These are phyloP conservation scores for Beauveria sp. DNA, from an alignment of 2,329 filamentous ascomycete genomes.

Conservation along the genomic window DNA sequence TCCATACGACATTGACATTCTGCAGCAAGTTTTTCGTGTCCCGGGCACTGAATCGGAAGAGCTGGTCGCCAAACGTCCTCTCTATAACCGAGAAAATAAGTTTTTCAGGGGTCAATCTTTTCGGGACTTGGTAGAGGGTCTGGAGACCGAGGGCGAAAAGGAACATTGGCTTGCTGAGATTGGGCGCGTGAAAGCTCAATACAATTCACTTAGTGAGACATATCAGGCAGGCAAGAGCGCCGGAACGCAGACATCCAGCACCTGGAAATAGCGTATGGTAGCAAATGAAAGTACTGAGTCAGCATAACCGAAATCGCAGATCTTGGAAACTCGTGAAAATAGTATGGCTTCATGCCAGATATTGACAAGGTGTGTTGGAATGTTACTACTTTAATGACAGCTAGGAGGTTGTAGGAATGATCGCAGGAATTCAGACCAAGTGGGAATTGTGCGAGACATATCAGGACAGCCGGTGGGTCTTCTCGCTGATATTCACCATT, in stretches of 20 bases:
- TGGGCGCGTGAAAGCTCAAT: constrained; percentile 40
- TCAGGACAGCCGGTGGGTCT: too few relatives aligned
- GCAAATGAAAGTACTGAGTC: too few relatives aligned
- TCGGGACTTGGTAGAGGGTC: constrained; percentile 29
- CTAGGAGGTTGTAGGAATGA: too few relatives aligned
- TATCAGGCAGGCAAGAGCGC: constrained; percentile 41
- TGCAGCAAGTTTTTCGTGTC: constrained; percentile 48
- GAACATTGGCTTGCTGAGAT: constrained; percentile 33
- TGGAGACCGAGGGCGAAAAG: constrained; percentile 28
- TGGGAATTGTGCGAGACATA: too few relatives aligned
- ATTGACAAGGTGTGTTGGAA: too few relatives aligned
- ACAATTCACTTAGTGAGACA: constrained; percentile 36
- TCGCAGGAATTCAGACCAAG: too few relatives aligned
- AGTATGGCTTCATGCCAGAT: too few relatives aligned
- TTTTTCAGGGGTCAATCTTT: constrained; percentile 43
- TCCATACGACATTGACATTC: constrained; percentile 50
- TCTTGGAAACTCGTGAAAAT: too few relatives aligned
- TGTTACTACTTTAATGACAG: too few relatives aligned
- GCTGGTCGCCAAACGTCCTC: constrained; percentile 28
- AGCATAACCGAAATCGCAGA: too few relatives aligned
- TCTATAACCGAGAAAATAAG: constrained; percentile 50
- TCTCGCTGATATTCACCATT: too few relatives aligned
- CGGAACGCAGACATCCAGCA: constrained; percentile 36
- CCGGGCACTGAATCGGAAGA: constrained; percentile 31
- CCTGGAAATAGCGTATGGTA: constrained; percentile 33